Base-by-base conservation (phyloP, 805 yeast species). In the Saccharomycopsis javanensis region DNA sequence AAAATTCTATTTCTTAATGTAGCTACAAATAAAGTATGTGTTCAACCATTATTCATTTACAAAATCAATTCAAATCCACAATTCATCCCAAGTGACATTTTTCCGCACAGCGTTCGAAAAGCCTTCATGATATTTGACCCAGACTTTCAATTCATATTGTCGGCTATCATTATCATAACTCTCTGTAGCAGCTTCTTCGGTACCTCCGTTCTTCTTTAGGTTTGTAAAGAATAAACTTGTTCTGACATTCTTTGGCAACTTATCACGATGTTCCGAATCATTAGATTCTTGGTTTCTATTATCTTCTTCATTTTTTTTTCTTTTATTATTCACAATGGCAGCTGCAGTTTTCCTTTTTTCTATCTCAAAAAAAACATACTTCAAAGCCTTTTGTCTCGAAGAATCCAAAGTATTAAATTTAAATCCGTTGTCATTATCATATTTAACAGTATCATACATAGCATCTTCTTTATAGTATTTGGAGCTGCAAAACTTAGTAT, bases 41-140 rank as follows among this genome's bases (percentile, higher is more conserved):
- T 42, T 42, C 10, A 20, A 42, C 18, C 7, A 4, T 2, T 42
- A 10, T 18, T 10, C 25, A 42, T 16, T 11, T 20, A 7, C 5
- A 42, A 20, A 28, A 16, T n/a, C 2, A 8, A 25, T 13, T 53
- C 35, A 55, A 4, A 28, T 20, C 84, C 88, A 87, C 25, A 90
- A 68, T 56, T 79, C 84, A 6, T 72, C 68, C 96, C 96, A 91
- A 20, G 83, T 79, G 25, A 90, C 81, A 55, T 84, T 86, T 65
- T 88, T 88, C 34, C 95, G 72, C 1, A 90, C 97, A 0, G 97
- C 97, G 68, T 88, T 86, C 4, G 96, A 86, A 65, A 85, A 90
- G 0, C 97, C 97, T 70, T 90, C 97, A 61, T 86, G 86, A 66
- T 84, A 89, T 66, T 86, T 88, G n/a, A 90, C 87, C 97, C 97